phyloP scores from a whole-genome alignment of 108 stramenopile species.

The Nannochloropsis oceanica region DNA sequence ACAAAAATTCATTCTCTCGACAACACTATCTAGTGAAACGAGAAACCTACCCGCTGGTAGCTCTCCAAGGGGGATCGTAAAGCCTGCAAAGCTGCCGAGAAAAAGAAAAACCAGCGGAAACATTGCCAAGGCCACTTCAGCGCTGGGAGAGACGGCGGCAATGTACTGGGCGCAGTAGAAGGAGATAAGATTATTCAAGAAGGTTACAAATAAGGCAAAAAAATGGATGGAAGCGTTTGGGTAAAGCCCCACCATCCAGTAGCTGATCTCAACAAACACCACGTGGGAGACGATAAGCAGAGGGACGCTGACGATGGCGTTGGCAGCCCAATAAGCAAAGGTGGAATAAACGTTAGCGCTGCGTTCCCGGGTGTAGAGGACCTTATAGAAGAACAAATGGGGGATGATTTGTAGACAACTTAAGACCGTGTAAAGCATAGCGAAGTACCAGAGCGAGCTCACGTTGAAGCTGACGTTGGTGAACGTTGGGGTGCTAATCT shows the following conservation, averaged over 20 bases:
- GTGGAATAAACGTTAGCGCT: constrained; percentile 1
- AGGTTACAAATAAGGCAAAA: background rate
- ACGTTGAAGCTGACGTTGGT: background rate
- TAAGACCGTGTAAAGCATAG: background rate
- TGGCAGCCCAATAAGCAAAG: constrained; percentile 7
- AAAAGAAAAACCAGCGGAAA: constrained; percentile 12
- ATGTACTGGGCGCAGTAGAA: constrained; percentile 9
- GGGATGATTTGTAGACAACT: constrained; percentile 7
- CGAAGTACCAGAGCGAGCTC: background rate
- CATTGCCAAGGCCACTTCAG: background rate
- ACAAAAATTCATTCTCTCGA: too few species aligned
- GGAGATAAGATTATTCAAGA: constrained; percentile 1
- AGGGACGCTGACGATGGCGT: background rate
- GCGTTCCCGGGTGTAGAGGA: constrained; percentile 3
- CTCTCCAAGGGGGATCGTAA: background rate
- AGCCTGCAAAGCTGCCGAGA: constrained; percentile 3
- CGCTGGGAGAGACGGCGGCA: constrained; percentile 3
- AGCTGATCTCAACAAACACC: background rate
- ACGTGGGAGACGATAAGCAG: background rate
- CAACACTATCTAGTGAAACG: too few species aligned
- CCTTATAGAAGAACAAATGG: background rate
- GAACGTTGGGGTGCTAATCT: background rate
- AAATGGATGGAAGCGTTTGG: background rate
- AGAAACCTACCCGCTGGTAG: background rate
- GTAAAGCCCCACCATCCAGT: background rate